Conservation (phyloP, 1,284 basidiomycete species). For the Trichosporon sp. region DNA sequence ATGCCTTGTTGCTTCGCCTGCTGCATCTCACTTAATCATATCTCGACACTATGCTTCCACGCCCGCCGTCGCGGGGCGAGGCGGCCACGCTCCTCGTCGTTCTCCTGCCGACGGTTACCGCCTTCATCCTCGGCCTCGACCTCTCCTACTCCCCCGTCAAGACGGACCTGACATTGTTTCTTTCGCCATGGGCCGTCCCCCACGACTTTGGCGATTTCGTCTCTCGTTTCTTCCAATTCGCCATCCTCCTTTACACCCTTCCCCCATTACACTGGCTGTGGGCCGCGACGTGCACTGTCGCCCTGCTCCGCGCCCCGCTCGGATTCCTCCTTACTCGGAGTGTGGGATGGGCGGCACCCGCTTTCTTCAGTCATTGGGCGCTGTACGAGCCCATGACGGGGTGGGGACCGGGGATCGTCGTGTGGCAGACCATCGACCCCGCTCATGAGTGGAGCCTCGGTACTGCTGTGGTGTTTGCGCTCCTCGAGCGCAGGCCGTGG, state of each 20-base stretch:
- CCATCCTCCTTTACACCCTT: background rate
- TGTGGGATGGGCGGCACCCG: constrained; percentile 29
- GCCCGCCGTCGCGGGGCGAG: background rate
- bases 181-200: constrained; percentile 17
- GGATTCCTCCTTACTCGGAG: constrained; percentile 28
- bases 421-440: background rate
- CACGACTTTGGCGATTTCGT: background rate
- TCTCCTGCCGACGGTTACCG: background rate
- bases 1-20: too few species aligned
- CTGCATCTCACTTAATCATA: too few species aligned
- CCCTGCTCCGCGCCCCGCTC: constrained; percentile 18
- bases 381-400: constrained; percentile 29
- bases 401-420: constrained; percentile 24
- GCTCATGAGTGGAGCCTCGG: background rate
- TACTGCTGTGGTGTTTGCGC: constrained; percentile 14
- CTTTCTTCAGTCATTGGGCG: constrained; percentile 27
- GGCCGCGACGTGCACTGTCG: constrained; percentile 1
- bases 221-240: constrained; percentile 1
- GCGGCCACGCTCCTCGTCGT: background rate
- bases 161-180: background rate
- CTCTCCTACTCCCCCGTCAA: background rate
- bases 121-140: background rate
- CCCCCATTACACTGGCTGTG: constrained; percentile 3
- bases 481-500: constrained; percentile 26
- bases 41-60: background rate